Evolutionary conservation across 257 asterid species (phyloP), one percentile per base, ranked within the genome.

Genomic region (Solanum peruvianum): DNA sequence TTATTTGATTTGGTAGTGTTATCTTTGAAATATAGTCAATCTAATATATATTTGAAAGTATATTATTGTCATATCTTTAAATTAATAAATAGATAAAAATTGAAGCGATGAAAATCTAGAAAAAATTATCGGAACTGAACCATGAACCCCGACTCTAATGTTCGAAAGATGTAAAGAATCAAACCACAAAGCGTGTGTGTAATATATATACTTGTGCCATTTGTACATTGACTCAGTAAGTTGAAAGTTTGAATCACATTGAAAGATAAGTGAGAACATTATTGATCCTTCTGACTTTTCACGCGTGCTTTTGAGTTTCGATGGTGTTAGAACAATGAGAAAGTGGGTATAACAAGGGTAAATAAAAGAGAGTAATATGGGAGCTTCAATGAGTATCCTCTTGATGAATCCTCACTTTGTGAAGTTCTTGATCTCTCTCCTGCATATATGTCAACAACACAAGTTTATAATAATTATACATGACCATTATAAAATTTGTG

Each of bases 341-440:
- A 44, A 33, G 87, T 82, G 45, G 81, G 70, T 18, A 45, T 39
- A 12, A 15, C 41, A 52, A 88, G 33, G 49, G 70, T 64, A 76
- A 89, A 47, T 45, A 47, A 69, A 11, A 39, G 12, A 45, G 81
- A 37, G 23, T 52, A 16, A 56, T 49, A 70, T 33, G 80, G 23
- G 33, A 75, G 84, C 85, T 58, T 88, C 64, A 86, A 81, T 42
- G 87, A 81, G 52, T 86, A 77, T 77, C 62, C 87, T 47, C 87
- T 87, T 89, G 89, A 77, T 77, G 84, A 77, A 77, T 77, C 84
- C 33, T 27, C 62, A 42, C n/a, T 25, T 25, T 45, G 84, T 3
- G 62, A 77, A 44, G 9, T n/a, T 77, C 62, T 77, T 25, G 62
- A 77, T 77, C 62, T 4, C 2, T 77, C 62, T 77, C 62, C 84